Conservation (phyloP, 164 flowering plant genomes). For the Tinospora cordifolia region DNA sequence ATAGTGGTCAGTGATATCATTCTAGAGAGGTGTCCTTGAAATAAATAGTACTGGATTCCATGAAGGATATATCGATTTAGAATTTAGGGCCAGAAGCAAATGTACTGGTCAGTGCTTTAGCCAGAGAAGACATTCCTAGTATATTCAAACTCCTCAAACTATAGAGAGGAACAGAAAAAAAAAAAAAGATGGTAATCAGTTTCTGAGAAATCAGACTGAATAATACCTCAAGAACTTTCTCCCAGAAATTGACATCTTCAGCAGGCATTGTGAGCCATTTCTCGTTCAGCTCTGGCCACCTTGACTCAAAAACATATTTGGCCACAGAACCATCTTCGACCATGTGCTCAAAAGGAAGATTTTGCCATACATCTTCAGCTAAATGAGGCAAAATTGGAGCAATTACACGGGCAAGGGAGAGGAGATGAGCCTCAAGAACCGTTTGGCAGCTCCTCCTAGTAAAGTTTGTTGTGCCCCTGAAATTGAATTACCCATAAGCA, state of each 20-base stretch:
- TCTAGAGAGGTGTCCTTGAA: too few relatives aligned
- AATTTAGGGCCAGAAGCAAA: too few relatives aligned
- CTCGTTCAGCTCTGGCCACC: conserved; percentile 70
- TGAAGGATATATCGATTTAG: too few relatives aligned
- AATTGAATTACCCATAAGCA: conserved; percentile 6
- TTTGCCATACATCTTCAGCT: conserved; percentile 95
- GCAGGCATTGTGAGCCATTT: conserved; percentile 53
- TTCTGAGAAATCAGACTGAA: too few relatives aligned
- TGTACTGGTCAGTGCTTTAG: too few relatives aligned
- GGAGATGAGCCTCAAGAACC: conserved; percentile 82
- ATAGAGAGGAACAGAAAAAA: too few relatives aligned
- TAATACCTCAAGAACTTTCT: conserved; percentile 75
- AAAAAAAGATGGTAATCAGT: too few relatives aligned
- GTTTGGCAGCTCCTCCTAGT: conserved; percentile 94
- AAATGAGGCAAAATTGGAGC: conserved; percentile 94
- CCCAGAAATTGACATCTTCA: conserved; percentile 70
- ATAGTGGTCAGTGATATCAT: too few relatives aligned
- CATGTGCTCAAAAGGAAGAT: conserved; percentile 68
- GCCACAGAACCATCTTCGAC: conserved; percentile 55
- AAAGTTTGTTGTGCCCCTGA: conserved; percentile 70
- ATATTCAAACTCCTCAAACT: too few relatives aligned
- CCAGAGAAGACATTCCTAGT: too few relatives aligned
- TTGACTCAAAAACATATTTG: conserved; percentile 71
- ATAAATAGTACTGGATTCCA: too few relatives aligned
- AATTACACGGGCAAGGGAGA: conserved; percentile 61